Conservation (phyloP, 2,329 filamentous ascomycete genomes). For the Colletotrichum lupini region DNA sequence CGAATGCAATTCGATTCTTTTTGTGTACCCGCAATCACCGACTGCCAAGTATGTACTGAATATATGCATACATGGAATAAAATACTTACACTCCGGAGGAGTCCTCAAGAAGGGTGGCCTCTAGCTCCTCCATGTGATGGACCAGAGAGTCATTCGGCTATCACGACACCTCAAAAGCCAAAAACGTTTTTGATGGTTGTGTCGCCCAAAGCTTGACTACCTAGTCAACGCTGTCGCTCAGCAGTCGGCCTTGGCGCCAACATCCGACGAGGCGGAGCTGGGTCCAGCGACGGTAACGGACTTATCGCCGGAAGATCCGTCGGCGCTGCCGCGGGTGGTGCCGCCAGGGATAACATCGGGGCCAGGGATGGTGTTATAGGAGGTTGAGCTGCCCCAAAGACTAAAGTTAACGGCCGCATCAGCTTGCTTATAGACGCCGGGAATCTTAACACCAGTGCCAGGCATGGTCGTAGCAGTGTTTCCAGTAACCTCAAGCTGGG, state of each 20-base stretch:
- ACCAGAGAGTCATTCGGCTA: background rate
- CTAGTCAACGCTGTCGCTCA: background rate
- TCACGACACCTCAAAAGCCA: background rate
- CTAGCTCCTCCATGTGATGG: too few species aligned
- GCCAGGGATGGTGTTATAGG: conserved; percentile 9
- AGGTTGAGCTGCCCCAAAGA: conserved; percentile 11
- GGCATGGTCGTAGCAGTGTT: conserved; percentile 28
- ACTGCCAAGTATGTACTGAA: background rate
- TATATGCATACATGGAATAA: background rate
- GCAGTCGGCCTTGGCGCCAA: background rate
- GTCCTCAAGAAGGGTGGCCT: background rate
- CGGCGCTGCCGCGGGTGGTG: conserved; percentile 30
- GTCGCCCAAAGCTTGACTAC: too few species aligned
- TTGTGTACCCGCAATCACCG: background rate
- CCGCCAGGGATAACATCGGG: conserved; percentile 29
- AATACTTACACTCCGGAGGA: background rate
- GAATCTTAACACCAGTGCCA: conserved; percentile 47
- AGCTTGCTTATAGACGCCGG: conserved; percentile 46
- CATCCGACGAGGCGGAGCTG: background rate
- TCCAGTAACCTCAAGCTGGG: conserved; percentile 52
- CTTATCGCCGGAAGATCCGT: conserved; percentile 28
- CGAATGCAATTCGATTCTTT: background rate
- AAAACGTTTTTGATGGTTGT: background rate
- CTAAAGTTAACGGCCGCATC: conserved; percentile 28
- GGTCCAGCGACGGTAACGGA: background rate